Evolutionary conservation across 129 eudicot genomes (phyloP).

Genomic region (Helianthus tuberosus): DNA sequence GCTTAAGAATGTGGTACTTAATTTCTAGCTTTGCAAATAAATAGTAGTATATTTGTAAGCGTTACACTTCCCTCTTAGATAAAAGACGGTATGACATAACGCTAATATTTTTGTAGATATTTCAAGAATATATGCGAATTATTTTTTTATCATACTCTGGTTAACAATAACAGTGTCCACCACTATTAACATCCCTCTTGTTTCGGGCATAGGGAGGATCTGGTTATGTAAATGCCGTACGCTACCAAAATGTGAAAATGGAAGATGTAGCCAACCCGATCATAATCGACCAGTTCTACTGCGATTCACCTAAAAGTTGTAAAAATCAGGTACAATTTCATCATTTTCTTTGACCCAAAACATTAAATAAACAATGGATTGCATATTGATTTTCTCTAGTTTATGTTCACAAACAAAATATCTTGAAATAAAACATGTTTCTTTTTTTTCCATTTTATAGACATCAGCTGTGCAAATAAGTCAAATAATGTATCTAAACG

Average conservation of each 20-base stretch:
- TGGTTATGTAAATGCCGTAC: slow-evolving; percentile 80
- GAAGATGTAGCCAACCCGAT: slow-evolving; percentile 87
- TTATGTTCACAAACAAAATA: too few relatives aligned
- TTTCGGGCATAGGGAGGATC: slow-evolving; percentile 75
- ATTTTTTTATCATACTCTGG: background rate
- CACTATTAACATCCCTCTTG: background rate
- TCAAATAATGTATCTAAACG: slow-evolving; percentile 77
- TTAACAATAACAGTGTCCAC: background rate
- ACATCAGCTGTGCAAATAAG: slow-evolving; percentile 91
- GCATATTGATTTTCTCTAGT: too few relatives aligned
- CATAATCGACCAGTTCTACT: slow-evolving; percentile 92
- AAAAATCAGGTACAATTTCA: slow-evolving; percentile 65
- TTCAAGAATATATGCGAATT: background rate
- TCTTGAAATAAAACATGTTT: background rate
- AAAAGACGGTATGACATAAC: too few relatives aligned
- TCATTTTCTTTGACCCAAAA: background rate
- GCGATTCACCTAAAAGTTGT: slow-evolving; percentile 88
- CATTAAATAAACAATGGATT: too few relatives aligned
- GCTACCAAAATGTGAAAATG: slow-evolving; percentile 85
- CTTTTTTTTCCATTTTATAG: slow-evolving; percentile 34
- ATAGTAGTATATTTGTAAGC: background rate
- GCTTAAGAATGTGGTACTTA: background rate
- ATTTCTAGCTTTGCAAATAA: background rate
- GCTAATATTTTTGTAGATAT: background rate
- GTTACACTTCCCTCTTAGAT: too few relatives aligned